phyloP scores from a whole-genome alignment of 1,284 basidiomycete genomes.

The Cutaneotrichosporon cutaneum region DNA sequence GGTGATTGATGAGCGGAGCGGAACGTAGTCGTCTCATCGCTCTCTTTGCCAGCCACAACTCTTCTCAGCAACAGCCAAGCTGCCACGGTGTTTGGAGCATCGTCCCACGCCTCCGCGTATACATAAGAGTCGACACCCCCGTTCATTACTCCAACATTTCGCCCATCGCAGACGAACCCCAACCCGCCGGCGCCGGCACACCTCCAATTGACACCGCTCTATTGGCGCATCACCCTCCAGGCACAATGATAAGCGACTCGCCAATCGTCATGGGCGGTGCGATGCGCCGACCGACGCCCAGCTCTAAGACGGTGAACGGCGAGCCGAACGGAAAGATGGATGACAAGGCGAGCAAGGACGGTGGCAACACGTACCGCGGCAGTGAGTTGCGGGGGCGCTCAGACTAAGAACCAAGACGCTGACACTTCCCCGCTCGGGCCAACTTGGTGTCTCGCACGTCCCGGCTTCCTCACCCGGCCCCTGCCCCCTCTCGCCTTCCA shows the following conservation, averaged over 20 bases:
- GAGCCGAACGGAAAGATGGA: not conserved
- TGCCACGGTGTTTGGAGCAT: too few relatives aligned
- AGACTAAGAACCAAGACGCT: not conserved
- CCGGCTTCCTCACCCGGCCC: too few relatives aligned
- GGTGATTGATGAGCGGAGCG: too few relatives aligned
- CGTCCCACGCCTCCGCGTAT: too few relatives aligned
- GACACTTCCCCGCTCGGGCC: too few relatives aligned
- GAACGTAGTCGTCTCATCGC: not conserved
- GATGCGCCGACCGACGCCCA: not conserved
- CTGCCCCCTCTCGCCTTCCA: not conserved
- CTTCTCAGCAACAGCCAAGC: not conserved
- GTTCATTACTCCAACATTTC: not conserved
- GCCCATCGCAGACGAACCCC: not conserved
- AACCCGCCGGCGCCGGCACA: not conserved
- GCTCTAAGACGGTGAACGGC: too few relatives aligned
- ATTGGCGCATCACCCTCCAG: not conserved
- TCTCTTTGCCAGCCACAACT: not conserved
- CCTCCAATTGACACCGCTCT: not conserved
- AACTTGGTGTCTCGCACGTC: too few relatives aligned
- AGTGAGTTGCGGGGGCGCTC: slow-evolving; percentile 8
- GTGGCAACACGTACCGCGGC: not conserved
- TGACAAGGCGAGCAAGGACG: not conserved
- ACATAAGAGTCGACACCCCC: too few relatives aligned
- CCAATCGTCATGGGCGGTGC: not conserved
- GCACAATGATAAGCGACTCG: not conserved